Percentiles rank a stretch among this genome's conserved stretches.
Conservation (phyloP, 495 filamentous ascomycete species). For the Neurospora intermedia region DNA sequence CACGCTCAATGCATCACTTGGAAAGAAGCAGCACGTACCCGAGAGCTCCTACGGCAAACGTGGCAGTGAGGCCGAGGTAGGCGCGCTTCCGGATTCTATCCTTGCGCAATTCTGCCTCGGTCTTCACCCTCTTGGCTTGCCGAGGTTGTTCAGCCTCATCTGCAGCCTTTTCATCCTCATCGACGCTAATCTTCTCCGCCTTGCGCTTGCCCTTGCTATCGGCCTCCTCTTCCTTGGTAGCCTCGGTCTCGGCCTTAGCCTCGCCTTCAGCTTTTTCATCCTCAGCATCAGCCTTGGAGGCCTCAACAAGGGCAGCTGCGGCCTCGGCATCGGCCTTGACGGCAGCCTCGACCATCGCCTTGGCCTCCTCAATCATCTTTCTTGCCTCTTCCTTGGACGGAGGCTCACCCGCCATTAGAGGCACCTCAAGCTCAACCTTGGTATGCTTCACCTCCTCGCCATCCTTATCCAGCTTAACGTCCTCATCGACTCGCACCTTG, state of each 20-base stretch:
- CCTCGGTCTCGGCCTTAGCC: constrained; percentile 9
- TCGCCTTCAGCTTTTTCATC: constrained; percentile 51
- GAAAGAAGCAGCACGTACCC: constrained; percentile 53
- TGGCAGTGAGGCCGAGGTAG: constrained; percentile 71
- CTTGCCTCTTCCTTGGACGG: constrained; percentile 64
- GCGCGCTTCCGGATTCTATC: constrained; percentile 76
- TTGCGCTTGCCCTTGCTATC: constrained; percentile 64
- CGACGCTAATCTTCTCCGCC: constrained; percentile 55
- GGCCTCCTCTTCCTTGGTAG: constrained; percentile 33
- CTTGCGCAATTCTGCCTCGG: constrained; percentile 65
- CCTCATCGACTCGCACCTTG: constrained; percentile 59
- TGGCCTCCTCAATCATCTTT: constrained; percentile 75
- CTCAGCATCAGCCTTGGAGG: constrained; percentile 82
- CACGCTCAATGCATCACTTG: not conserved
- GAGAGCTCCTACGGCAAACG: constrained; percentile 53
- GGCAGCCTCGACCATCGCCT: constrained; percentile 81
- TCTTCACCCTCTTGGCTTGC: constrained; percentile 62
- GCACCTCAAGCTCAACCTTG: constrained; percentile 66
- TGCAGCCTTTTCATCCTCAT: constrained; percentile 21
- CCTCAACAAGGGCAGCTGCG: constrained; percentile 48
- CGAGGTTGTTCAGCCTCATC: constrained; percentile 34
- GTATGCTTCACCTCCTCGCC: constrained; percentile 60
- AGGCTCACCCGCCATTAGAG: constrained; percentile 45
- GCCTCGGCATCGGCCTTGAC: constrained; percentile 38
- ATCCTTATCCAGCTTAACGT: constrained; percentile 50